A percentile compares a stretch with the other conserved stretches of the same genome.
Conservation (phyloP, 495 filamentous ascomycete genomes). For the Hypoxylon intermedium region DNA sequence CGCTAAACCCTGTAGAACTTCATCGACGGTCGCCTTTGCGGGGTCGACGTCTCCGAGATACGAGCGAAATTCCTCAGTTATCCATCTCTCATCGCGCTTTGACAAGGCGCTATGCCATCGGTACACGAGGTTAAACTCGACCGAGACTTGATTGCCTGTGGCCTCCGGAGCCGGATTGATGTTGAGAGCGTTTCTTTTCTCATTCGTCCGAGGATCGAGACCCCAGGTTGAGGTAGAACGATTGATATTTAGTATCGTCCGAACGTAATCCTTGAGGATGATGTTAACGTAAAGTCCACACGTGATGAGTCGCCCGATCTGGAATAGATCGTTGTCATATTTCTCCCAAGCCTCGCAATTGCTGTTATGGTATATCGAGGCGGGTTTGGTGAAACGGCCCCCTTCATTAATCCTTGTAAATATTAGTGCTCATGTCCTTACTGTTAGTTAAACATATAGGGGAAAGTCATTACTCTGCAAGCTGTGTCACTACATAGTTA, state of each 20-base stretch:
- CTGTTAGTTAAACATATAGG: neutral
- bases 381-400: conserved; percentile 70
- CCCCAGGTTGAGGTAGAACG: conserved; percentile 79
- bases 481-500: conserved; percentile 76
- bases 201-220: conserved; percentile 72
- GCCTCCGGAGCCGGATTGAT: conserved; percentile 61
- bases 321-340: conserved; percentile 84
- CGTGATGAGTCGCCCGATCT: conserved; percentile 78
- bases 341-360: conserved; percentile 69
- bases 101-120: conserved; percentile 74
- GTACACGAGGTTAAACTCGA: conserved; percentile 71
- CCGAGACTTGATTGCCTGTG: conserved; percentile 76
- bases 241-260: conserved; percentile 82
- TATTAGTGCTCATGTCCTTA: neutral
- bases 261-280: conserved; percentile 80
- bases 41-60: conserved; percentile 63
- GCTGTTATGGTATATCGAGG: conserved; percentile 51
- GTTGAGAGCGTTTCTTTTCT: conserved; percentile 62
- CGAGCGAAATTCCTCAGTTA: conserved; percentile 59
- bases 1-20: conserved; percentile 59
- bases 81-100: conserved; percentile 68
- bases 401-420: conserved; percentile 68
- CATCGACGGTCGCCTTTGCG: conserved; percentile 50
- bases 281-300: conserved; percentile 88
- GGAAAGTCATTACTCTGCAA: conserved; percentile 48